Conservation (phyloP, 2,329 filamentous ascomycete species). For the Sclerotinia spermophila region DNA sequence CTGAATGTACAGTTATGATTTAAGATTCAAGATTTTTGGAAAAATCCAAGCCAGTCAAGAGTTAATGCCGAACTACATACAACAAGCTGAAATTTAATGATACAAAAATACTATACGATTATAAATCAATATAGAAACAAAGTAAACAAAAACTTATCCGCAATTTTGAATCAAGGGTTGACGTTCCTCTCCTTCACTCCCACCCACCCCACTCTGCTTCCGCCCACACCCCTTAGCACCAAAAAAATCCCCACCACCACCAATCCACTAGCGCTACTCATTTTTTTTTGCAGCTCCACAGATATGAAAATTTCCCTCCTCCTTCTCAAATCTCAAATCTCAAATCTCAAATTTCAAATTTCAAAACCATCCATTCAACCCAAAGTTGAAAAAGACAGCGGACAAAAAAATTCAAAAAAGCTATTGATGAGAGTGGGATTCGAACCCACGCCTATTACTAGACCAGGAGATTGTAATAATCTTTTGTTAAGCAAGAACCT, state of each 20-base stretch:
- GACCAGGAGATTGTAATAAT: slow-evolving; percentile 1
- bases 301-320: not conserved
- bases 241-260: not conserved
- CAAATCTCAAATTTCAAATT: not conserved
- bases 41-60: not conserved
- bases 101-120: not conserved
- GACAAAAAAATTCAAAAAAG: not conserved
- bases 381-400: too few relatives aligned
- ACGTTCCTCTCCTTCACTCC: not conserved
- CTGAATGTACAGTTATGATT: not conserved
- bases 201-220: not conserved
- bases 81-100: not conserved
- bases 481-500: not conserved
- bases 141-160: not conserved
- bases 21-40: not conserved
- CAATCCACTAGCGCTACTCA: not conserved
- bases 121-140: not conserved
- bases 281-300: not conserved
- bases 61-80: not conserved
- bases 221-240: not conserved
- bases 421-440: slow-evolving; percentile 2
- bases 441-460: slow-evolving; percentile 13
- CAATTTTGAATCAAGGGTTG: not conserved
- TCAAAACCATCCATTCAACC: not conserved
- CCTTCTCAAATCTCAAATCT: too few relatives aligned